Percentiles rank a stretch among this genome's conserved stretches.
phyloP scores from a whole-genome alignment of 768 basidiomycete genomes.

The Cubamyces sp. region DNA sequence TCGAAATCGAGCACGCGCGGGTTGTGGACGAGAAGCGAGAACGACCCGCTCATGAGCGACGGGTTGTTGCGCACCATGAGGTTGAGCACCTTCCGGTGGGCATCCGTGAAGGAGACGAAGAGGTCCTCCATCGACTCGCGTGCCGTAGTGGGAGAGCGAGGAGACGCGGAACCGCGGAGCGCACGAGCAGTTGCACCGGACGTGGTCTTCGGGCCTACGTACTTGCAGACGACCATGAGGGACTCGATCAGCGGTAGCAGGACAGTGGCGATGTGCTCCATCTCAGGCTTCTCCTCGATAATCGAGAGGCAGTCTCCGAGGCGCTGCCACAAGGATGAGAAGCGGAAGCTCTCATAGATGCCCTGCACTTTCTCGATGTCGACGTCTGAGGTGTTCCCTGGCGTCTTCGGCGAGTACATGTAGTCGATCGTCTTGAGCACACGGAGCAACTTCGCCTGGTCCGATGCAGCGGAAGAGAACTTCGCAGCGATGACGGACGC shows the following conservation, averaged over 20 bases:
- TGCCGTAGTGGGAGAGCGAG: constrained; percentile 65
- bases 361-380: constrained; percentile 82
- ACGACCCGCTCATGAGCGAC: constrained; percentile 96
- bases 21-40: constrained; percentile 94
- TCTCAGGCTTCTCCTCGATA: constrained; percentile 79
- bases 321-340: constrained; percentile 85
- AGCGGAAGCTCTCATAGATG: constrained; percentile 92
- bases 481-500: constrained; percentile 77
- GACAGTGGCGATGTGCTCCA: constrained; percentile 89
- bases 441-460: constrained; percentile 94
- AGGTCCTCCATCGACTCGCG: constrained; percentile 86
- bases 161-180: constrained; percentile 68
- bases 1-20: constrained; percentile 97
- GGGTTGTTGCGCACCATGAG: constrained; percentile 99
- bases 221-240: constrained; percentile 98
- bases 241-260: constrained; percentile 94
- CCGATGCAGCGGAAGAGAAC: constrained; percentile 92
- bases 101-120: constrained; percentile 91
- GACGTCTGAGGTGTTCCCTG: constrained; percentile 46
- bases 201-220: constrained; percentile 73
- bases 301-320: constrained; percentile 87
- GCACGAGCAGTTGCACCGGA: constrained; percentile 49
- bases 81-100: constrained; percentile 92
- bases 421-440: constrained; percentile 98
- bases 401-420: constrained; percentile 76